Percentiles rank a stretch among this genome's conserved stretches.
Conservation (phyloP, 2,329 filamentous ascomycete species). For the Verticillium isaacii region DNA sequence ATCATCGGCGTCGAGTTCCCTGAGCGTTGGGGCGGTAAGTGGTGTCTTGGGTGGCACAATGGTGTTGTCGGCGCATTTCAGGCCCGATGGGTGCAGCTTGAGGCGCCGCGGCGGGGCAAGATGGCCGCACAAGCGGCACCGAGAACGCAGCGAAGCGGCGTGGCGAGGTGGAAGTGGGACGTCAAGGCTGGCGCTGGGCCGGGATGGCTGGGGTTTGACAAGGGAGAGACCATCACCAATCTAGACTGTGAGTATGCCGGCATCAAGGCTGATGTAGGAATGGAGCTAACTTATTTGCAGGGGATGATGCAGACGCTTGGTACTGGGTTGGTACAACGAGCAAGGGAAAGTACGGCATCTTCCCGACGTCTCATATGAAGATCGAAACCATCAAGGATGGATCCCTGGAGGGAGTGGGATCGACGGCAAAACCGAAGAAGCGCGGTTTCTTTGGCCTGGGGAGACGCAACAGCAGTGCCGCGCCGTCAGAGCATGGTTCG, state of each 20-base stretch:
- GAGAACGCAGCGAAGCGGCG: slow-evolving; percentile 38
- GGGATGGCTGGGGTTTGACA: slow-evolving; percentile 28
- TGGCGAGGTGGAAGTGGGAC: slow-evolving; percentile 26
- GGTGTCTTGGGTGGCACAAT: slow-evolving; percentile 29
- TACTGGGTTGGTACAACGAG: slow-evolving; percentile 34
- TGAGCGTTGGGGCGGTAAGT: slow-evolving; percentile 28
- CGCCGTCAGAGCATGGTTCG: not conserved
- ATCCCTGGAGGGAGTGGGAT: not conserved
- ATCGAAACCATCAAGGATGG: slow-evolving; percentile 12
- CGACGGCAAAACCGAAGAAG: not conserved
- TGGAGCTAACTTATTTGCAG: slow-evolving; percentile 17
- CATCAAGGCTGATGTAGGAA: not conserved
- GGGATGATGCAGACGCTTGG: slow-evolving; percentile 38
- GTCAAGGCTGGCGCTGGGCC: slow-evolving; percentile 26
- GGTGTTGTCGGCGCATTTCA: slow-evolving; percentile 21
- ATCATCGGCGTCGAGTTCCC: slow-evolving; percentile 27
- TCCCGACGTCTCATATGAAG: slow-evolving; percentile 32
- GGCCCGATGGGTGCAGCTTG: slow-evolving; percentile 19
- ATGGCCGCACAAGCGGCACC: slow-evolving; percentile 14
- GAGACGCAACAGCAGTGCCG: not conserved
- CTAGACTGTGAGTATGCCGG: slow-evolving; percentile 21
- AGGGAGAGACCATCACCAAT: slow-evolving; percentile 47
- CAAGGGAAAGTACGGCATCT: slow-evolving; percentile 32
- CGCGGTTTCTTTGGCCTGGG: not conserved
- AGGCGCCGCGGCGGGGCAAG: slow-evolving; percentile 14